Conservation (phyloP, 2,329 filamentous ascomycete genomes). For the Didymella lethalis region DNA sequence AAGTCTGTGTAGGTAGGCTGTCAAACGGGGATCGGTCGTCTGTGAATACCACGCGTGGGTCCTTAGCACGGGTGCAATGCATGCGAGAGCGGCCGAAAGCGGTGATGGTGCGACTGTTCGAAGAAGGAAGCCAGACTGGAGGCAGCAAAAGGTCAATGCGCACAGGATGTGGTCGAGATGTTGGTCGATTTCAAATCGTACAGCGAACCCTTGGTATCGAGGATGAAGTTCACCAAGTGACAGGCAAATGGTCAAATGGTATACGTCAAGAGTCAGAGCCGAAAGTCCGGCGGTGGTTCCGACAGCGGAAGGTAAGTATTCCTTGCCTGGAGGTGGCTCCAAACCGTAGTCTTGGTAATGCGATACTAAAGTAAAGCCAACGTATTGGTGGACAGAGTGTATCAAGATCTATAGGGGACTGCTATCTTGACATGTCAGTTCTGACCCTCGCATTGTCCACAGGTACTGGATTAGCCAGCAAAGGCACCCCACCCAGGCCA, state of each 20-base stretch:
- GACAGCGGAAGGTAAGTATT: constrained; percentile 34
- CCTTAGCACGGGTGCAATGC: constrained; percentile 7
- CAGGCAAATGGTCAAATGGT: constrained; percentile 9
- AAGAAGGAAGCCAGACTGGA: constrained; percentile 8
- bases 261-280: constrained; percentile 18
- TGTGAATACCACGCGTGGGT: constrained; percentile 11
- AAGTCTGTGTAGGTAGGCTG: constrained; percentile 23
- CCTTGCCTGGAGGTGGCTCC: constrained; percentile 35
- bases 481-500: constrained; percentile 26
- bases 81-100: constrained; percentile 17
- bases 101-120: constrained; percentile 25
- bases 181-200: constrained; percentile 1
- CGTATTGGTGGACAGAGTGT: constrained; percentile 14
- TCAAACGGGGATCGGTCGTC: constrained; percentile 5
- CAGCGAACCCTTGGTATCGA: constrained; percentile 13
- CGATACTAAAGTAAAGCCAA: constrained; percentile 25
- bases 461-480: constrained; percentile 31
- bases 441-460: constrained; percentile 39
- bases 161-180: constrained; percentile 18
- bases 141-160: constrained; percentile 28
- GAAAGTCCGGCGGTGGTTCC: constrained; percentile 28
- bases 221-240: background rate
- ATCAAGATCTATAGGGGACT: constrained; percentile 40
- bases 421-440: constrained; percentile 37
- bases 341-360: constrained; percentile 30